A percentile compares a stretch with the other conserved stretches of the same genome.
Evolutionary conservation across 805 yeast genomes (phyloP).

Genomic region (Saturnispora quitensis): DNA sequence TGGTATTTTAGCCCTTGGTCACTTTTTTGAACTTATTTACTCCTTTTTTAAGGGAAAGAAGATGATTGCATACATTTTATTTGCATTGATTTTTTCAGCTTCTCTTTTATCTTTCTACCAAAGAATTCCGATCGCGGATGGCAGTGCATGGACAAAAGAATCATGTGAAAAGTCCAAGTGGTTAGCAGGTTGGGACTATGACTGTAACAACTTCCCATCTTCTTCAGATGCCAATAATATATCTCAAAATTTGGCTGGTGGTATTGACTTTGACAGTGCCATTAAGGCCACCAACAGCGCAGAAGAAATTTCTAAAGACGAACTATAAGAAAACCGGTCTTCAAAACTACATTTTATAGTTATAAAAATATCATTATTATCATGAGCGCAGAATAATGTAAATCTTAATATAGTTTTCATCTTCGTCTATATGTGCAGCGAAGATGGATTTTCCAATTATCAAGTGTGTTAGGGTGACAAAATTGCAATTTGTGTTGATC

Average conservation of each 20-base stretch:
- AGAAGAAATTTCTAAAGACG: slow-evolving; percentile 6
- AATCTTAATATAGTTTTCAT: no score
- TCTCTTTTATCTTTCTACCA: slow-evolving; percentile 47
- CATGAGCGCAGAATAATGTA: not conserved
- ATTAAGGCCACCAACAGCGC: slow-evolving; percentile 4
- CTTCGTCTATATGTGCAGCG: not conserved
- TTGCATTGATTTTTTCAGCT: slow-evolving; percentile 40
- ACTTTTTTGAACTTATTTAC: slow-evolving; percentile 25
- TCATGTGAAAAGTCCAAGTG: slow-evolving; percentile 56
- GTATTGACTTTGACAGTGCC: slow-evolving; percentile 16
- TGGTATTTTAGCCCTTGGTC: slow-evolving; percentile 30
- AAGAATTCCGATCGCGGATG: slow-evolving; percentile 72
- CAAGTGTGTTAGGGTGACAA: not conserved
- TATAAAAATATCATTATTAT: not conserved
- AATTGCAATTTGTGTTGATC: not conserved
- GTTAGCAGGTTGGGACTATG: slow-evolving; percentile 76
- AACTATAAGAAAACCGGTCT: not conserved
- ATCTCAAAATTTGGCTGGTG: slow-evolving; percentile 8
- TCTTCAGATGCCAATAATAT: slow-evolving; percentile 6
- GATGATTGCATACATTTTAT: slow-evolving; percentile 34
- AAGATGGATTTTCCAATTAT: not conserved
- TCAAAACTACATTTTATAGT: not conserved
- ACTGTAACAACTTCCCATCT: slow-evolving; percentile 52
- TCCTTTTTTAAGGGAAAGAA: slow-evolving; percentile 31
- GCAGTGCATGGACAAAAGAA: slow-evolving; percentile 64